A percentile compares a stretch with the other conserved stretches of the same genome.
Conservation (phyloP, 176 grass and related monocot genomes). For the Thinopyrum elongatum region DNA sequence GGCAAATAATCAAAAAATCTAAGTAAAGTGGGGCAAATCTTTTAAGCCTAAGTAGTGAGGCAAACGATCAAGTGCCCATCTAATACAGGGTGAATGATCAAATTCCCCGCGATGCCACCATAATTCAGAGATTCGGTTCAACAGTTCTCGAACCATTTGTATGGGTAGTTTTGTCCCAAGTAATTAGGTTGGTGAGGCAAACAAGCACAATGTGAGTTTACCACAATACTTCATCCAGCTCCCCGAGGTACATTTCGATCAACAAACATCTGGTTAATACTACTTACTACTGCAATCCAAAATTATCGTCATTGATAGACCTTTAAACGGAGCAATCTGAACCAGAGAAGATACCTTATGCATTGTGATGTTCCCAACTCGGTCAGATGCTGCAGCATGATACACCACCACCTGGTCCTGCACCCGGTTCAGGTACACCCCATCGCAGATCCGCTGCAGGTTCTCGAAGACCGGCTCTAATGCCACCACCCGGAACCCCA, state of each 20-base stretch:
- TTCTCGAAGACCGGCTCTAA: constrained; percentile 94
- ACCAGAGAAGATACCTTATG: constrained; percentile 37
- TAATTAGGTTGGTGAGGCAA: neutral
- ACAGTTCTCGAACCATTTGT: neutral
- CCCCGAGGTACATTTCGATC: neutral
- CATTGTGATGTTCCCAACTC: constrained; percentile 71
- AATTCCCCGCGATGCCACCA: neutral
- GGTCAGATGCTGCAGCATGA: constrained; percentile 62
- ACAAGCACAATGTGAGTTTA: neutral
- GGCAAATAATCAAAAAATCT: too few species aligned
- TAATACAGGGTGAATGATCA: too few species aligned
- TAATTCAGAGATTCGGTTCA: neutral
- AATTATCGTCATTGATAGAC: neutral
- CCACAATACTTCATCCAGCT: neutral
- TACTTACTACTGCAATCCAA: neutral
- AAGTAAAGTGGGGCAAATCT: too few species aligned
- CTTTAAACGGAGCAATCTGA: neutral
- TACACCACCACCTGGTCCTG: constrained; percentile 50
- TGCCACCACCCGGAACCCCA: constrained; percentile 78
- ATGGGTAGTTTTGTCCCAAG: neutral
- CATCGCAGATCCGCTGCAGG: constrained; percentile 79
- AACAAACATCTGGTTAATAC: neutral
- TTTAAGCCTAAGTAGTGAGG: too few species aligned
- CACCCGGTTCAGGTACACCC: constrained; percentile 69
- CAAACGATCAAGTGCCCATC: too few species aligned